Evolutionary conservation across 2,329 filamentous ascomycete species (phyloP).

Genomic region (Acrocalymma vagum): DNA sequence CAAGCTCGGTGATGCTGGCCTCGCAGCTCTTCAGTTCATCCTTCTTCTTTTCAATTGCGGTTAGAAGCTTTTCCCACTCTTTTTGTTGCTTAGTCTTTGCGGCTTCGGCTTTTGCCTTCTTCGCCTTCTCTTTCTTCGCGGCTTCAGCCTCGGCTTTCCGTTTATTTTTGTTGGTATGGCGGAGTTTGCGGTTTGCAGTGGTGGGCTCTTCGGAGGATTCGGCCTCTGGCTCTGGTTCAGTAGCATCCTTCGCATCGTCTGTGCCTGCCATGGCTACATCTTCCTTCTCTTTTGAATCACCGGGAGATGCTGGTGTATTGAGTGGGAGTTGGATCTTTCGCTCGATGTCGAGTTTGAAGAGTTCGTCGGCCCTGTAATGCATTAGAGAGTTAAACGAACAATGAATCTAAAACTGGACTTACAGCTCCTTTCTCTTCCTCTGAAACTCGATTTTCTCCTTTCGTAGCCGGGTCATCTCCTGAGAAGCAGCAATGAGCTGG

Average conservation of each 20-base stretch:
- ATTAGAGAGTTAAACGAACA: conserved; percentile 11
- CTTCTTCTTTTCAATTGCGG: conserved; percentile 89
- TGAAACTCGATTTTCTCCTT: conserved; percentile 97
- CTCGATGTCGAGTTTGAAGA: conserved; percentile 75
- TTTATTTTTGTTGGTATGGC: conserved; percentile 71
- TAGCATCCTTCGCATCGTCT: conserved; percentile 71
- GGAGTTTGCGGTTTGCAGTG: conserved; percentile 66
- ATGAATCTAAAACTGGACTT: conserved; percentile 42
- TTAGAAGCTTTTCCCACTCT: conserved; percentile 85
- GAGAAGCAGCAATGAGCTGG: conserved; percentile 91
- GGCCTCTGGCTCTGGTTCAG: conserved; percentile 76
- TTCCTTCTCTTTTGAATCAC: conserved; percentile 58
- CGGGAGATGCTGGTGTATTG: conserved; percentile 71
- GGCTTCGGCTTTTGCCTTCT: conserved; percentile 66
- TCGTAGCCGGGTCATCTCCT: conserved; percentile 91
- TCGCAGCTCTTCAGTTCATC: conserved; percentile 82
- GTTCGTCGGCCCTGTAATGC: conserved; percentile 70
- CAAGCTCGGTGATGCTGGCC: conserved; percentile 82
- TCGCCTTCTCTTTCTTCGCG: conserved; percentile 71
- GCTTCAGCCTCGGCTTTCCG: conserved; percentile 74
- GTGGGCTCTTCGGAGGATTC: conserved; percentile 62
- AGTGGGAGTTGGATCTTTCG: conserved; percentile 76
- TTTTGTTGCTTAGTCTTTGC: conserved; percentile 78
- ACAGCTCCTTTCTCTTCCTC: conserved; percentile 73
- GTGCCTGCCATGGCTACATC: conserved; percentile 70